Conservation (phyloP, 257 asterid species). For the Lithospermum erythrorhizon region DNA sequence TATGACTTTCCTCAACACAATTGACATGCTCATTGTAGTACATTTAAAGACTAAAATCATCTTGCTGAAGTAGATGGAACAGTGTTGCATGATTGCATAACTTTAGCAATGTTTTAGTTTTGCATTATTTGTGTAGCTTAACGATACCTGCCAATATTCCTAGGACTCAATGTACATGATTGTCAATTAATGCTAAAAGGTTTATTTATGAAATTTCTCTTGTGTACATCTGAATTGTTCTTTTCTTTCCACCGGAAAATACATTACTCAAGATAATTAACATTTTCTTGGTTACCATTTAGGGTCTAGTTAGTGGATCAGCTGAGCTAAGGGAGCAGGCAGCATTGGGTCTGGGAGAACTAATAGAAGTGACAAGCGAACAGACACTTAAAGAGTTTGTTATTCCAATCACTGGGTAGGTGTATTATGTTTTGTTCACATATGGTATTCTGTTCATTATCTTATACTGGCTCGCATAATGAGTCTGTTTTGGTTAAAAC, state of each 20-base stretch:
- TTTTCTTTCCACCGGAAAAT: neutral
- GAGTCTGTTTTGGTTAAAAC: neutral
- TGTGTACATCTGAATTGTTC: neutral
- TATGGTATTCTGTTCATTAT: neutral
- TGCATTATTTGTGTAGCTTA: too few relatives aligned
- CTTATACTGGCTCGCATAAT: neutral
- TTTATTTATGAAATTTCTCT: neutral
- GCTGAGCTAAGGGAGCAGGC: constrained; percentile 97
- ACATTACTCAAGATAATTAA: neutral
- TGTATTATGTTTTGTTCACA: neutral
- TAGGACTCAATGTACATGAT: too few relatives aligned
- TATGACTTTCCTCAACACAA: too few relatives aligned
- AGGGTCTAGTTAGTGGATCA: constrained; percentile 96
- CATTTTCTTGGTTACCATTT: constrained; percentile 5
- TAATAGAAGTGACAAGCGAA: constrained; percentile 89
- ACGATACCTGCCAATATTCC: too few relatives aligned
- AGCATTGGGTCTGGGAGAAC: constrained; percentile 94
- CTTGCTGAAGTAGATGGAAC: too few relatives aligned
- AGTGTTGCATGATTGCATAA: too few relatives aligned
- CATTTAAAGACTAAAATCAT: too few relatives aligned
- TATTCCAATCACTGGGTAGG: constrained; percentile 95
- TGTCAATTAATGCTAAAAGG: neutral
- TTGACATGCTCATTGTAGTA: too few relatives aligned
- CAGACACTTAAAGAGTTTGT: constrained; percentile 82
- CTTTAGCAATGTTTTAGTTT: too few relatives aligned